Conservation (phyloP, 495 filamentous ascomycete species). For the Aspergillus ostianus region DNA sequence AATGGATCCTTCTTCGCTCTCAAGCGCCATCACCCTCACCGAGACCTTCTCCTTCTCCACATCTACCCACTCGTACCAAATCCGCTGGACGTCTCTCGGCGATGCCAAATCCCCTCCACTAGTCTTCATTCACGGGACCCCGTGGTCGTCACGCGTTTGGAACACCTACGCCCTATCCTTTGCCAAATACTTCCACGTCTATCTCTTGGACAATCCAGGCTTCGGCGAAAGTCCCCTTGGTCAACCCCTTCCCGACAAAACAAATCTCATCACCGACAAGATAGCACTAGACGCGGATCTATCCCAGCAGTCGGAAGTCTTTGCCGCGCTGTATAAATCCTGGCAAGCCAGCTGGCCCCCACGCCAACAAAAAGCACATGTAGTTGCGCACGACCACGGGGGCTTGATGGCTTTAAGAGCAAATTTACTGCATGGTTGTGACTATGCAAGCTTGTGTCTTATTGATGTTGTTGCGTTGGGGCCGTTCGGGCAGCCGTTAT, state of each 20-base stretch:
- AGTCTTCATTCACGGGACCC: constrained; percentile 37
- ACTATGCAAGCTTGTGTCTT: constrained; percentile 31
- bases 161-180: constrained; percentile 25
- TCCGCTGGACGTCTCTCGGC: constrained; percentile 31
- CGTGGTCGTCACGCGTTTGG: constrained; percentile 38
- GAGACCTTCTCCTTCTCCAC: constrained; percentile 26
- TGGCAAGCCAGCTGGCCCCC: constrained; percentile 19
- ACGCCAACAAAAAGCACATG: constrained; percentile 21
- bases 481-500: constrained; percentile 32
- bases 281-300: constrained; percentile 24
- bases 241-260: constrained; percentile 13
- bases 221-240: constrained; percentile 27
- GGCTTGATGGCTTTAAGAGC: constrained; percentile 31
- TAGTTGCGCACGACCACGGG: constrained; percentile 36
- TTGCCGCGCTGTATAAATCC: constrained; percentile 27
- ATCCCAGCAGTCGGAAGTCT: constrained; percentile 25
- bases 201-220: constrained; percentile 40
- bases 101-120: constrained; percentile 19
- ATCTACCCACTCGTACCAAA: constrained; percentile 18
- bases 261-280: constrained; percentile 8
- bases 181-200: constrained; percentile 27
- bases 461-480: constrained; percentile 35
- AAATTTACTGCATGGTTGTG: constrained; percentile 24
- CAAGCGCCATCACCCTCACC: constrained; percentile 13
- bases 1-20: no score